Evolutionary conservation across 306 rosid genomes (phyloP).

Genomic region (Betula pendula): DNA sequence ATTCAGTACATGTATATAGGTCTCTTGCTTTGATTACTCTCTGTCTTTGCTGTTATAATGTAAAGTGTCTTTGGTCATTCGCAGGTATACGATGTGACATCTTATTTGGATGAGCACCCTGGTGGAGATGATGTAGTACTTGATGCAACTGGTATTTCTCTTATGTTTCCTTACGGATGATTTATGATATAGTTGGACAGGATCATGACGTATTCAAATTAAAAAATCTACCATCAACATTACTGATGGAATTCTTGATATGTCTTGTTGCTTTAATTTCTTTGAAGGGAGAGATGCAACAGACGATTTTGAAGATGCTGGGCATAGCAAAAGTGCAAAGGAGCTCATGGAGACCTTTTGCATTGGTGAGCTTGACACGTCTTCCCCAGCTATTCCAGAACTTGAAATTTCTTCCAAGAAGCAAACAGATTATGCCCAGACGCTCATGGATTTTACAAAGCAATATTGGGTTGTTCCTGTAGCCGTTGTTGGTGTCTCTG

Average conservation of each 20-base stretch:
- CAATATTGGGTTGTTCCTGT: constrained; percentile 62
- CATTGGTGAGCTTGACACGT: constrained; percentile 68
- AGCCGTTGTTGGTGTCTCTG: constrained; percentile 58
- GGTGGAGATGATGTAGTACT: constrained; percentile 87
- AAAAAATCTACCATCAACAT: constrained; percentile 18
- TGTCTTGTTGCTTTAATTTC: constrained; percentile 19
- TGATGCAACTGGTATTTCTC: constrained; percentile 61
- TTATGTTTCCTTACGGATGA: background rate
- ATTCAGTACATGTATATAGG: background rate
- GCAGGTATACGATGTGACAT: constrained; percentile 77
- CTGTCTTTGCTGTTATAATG: background rate
- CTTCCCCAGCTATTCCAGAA: constrained; percentile 33
- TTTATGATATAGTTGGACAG: background rate
- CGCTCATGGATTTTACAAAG: constrained; percentile 45
- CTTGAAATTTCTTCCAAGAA: constrained; percentile 37
- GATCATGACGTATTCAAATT: background rate
- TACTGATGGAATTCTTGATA: constrained; percentile 19
- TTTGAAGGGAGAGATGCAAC: constrained; percentile 77
- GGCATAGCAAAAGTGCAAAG: constrained; percentile 75
- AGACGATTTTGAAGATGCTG: constrained; percentile 93
- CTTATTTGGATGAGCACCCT: constrained; percentile 90
- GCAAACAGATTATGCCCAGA: constrained; percentile 29
- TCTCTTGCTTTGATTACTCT: background rate
- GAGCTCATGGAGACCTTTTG: constrained; percentile 65
- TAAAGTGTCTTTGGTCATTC: background rate